Evolutionary conservation across 192 early-diverging fungal genomes (phyloP), one percentile per base, ranked within the genome.

Genomic region (Backusella macrospora): DNA sequence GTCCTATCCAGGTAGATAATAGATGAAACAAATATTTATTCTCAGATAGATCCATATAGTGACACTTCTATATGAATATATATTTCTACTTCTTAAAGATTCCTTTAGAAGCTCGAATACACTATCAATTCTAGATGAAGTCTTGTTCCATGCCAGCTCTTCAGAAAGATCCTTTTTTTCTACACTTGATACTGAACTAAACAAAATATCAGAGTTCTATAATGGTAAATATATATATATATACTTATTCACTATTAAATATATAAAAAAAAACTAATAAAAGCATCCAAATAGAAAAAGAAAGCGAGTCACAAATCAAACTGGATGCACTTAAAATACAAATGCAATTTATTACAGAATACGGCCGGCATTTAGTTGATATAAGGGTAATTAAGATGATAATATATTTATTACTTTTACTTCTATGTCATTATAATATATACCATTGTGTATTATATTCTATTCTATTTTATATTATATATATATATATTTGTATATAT

Each of bases 261-360:
- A 23, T 23, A 40, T 45, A 23, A 4, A 1, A 16, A 13, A 52
- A 29, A 40, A 43, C 14, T 6, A 42, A 62, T 23, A 13, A 14
- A 29, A 26, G 3, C 13, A 46, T 63, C 6, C 10, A 23, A 49
- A 64, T 64, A 86, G 85, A 86, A 21, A 84, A 83, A 63, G 81
- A 84, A 75, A 63, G 71, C 4, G 83, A 86, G 65, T 77, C 83
- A 10, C 76, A 62, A 5, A 71, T 77, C 5, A 86, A 86, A 65
- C 66, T 86, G 13, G 79, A 82, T 47, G 73, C 80, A 5, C 70
- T 86, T 44, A 82, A 81, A 26, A 73, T 81, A 8, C 85, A 86
- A 63, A 68, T 86, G 26, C 77, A 75, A 72, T 70, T 86, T 6
- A 80, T 84, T 29, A 76, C 81, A 18, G 83, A 86, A 39, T 84